Percentiles rank a stretch among this genome's conserved stretches.
phyloP scores from a whole-genome alignment of 306 rosid genomes.

The Psophocarpus tetragonolobus region DNA sequence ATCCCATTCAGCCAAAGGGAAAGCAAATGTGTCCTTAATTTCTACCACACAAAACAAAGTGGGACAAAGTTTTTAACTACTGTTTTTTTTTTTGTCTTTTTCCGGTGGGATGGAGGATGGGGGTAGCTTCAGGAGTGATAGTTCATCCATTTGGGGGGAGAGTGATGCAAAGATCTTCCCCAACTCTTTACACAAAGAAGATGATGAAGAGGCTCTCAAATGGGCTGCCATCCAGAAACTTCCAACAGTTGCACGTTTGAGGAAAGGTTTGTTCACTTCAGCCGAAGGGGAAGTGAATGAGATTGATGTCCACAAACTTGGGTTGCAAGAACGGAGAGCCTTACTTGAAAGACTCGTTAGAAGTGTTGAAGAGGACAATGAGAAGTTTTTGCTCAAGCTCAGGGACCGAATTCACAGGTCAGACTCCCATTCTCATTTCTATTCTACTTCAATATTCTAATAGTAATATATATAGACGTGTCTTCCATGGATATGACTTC shows the following conservation, averaged over 20 bases:
- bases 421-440: neutral
- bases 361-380: slow-evolving; percentile 75
- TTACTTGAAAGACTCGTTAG: slow-evolving; percentile 68
- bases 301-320: slow-evolving; percentile 66
- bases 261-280: slow-evolving; percentile 37
- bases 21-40: neutral
- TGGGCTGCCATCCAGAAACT: slow-evolving; percentile 52
- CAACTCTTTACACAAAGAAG: slow-evolving; percentile 31
- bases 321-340: slow-evolving; percentile 55
- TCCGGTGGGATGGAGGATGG: slow-evolving; percentile 36
- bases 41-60: neutral
- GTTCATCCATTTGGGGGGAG: slow-evolving; percentile 46
- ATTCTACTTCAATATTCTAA: neutral
- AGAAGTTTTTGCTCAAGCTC: slow-evolving; percentile 73
- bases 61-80: neutral
- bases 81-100: neutral
- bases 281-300: slow-evolving; percentile 57
- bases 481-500: neutral
- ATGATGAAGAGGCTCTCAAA: slow-evolving; percentile 52
- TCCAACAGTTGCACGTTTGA: slow-evolving; percentile 44
- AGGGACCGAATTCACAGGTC: slow-evolving; percentile 67
- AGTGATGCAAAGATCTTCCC: slow-evolving; percentile 39
- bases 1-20: neutral
- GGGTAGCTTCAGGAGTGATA: slow-evolving; percentile 39
- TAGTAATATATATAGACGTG: too few relatives aligned